phyloP scores from a whole-genome alignment of 2,329 filamentous ascomycete species.

The Stemphylium lycopersici region DNA sequence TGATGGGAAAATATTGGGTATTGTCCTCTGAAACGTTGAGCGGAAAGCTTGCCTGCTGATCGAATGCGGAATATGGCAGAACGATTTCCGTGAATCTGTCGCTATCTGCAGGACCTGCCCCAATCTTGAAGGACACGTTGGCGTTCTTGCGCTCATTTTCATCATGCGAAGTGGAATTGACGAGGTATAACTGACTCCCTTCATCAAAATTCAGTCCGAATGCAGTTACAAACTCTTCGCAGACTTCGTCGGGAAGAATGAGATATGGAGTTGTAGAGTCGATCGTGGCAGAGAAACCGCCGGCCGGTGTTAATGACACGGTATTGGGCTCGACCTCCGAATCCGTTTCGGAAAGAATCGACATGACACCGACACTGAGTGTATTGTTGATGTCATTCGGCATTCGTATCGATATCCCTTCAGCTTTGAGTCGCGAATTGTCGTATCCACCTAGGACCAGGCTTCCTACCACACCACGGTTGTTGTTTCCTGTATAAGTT shows the following conservation, averaged over 20 bases:
- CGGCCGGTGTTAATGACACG: slow-evolving; percentile 15
- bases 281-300: slow-evolving; percentile 39
- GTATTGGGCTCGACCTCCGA: slow-evolving; percentile 13
- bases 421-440: slow-evolving; percentile 34
- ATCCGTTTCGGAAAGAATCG: slow-evolving; percentile 31
- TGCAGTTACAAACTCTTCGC: slow-evolving; percentile 43
- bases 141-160: slow-evolving; percentile 34
- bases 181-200: slow-evolving; percentile 40
- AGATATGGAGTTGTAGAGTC: slow-evolving; percentile 50
- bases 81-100: slow-evolving; percentile 24
- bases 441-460: slow-evolving; percentile 53
- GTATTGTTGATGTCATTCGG: slow-evolving; percentile 26
- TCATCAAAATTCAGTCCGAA: slow-evolving; percentile 48
- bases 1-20: slow-evolving; percentile 42
- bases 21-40: slow-evolving; percentile 11
- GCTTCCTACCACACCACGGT: slow-evolving; percentile 35
- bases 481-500: slow-evolving; percentile 30
- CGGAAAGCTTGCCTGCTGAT: slow-evolving; percentile 18
- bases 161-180: slow-evolving; percentile 36
- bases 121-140: slow-evolving; percentile 36
- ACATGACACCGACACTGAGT: slow-evolving; percentile 35
- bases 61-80: slow-evolving; percentile 41
- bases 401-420: slow-evolving; percentile 27
- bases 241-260: slow-evolving; percentile 41
- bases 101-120: slow-evolving; percentile 10